A percentile compares a stretch with the other conserved stretches of the same genome.
These are phyloP conservation scores for Botryococcus braunii DNA, from an alignment of 163 green algal genomes.

Conservation along the genomic window DNA sequence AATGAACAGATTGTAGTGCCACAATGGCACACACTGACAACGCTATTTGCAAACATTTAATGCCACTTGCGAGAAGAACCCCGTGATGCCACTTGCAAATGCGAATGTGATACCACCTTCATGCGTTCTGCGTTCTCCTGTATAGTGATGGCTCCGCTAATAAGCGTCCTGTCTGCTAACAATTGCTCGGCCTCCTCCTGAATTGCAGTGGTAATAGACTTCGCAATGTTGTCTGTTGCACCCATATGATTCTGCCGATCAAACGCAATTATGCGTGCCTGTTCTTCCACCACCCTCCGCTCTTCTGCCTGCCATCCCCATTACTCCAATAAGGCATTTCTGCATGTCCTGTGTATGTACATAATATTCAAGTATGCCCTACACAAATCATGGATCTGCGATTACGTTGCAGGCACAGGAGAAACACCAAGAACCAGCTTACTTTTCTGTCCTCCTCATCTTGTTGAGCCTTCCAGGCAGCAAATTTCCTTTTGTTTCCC, in stretches of 20 bases:
- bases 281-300: slow-evolving; percentile 42
- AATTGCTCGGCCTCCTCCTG: slow-evolving; percentile 42
- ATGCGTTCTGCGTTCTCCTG: slow-evolving; percentile 69
- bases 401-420: background rate
- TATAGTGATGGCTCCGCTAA: slow-evolving; percentile 51
- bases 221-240: slow-evolving; percentile 41
- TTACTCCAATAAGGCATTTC: background rate
- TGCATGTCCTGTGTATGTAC: no score
- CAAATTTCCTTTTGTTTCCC: slow-evolving; percentile 73
- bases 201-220: slow-evolving; percentile 28
- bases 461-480: slow-evolving; percentile 64
- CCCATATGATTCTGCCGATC: slow-evolving; percentile 85
- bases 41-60: no score
- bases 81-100: no score
- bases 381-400: no score
- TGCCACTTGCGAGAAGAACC: no score
- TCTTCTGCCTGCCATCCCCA: slow-evolving; percentile 25
- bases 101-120: no score
- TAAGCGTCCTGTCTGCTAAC: slow-evolving; percentile 35
- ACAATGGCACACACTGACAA: no score
- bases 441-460: slow-evolving; percentile 33
- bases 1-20: no score
- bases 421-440: background rate
- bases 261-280: slow-evolving; percentile 75
- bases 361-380: no score